Evolutionary conservation across 768 basidiomycete species (phyloP).

Genomic region (Tulasnella sp.): DNA sequence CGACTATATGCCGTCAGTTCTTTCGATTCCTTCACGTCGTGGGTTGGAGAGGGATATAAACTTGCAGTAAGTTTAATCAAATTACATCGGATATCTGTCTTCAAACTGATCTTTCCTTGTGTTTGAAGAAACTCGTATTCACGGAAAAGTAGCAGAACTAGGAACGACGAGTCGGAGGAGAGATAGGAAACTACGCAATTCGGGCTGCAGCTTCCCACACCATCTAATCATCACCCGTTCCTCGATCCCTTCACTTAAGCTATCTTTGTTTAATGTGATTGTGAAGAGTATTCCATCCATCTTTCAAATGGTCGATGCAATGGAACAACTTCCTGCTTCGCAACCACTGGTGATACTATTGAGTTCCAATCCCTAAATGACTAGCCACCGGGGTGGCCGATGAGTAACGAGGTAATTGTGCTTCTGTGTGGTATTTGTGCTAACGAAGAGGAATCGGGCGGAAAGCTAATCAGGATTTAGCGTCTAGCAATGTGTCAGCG

Average conservation of each 20-base stretch:
- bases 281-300: background rate
- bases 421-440: too few relatives aligned
- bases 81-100: background rate
- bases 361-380: too few relatives aligned
- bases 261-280: background rate
- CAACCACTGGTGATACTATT: too few relatives aligned
- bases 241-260: background rate
- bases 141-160: background rate
- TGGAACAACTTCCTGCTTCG: too few relatives aligned
- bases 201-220: background rate
- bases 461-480: too few relatives aligned
- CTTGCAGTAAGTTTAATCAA: background rate
- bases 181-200: background rate
- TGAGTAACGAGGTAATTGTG: too few relatives aligned
- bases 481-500: too few relatives aligned
- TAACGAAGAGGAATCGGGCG: too few relatives aligned
- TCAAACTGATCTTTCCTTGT: background rate
- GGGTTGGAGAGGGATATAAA: conserved; percentile 2
- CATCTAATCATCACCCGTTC: background rate
- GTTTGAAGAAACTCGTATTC: background rate
- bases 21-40: background rate
- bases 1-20: background rate
- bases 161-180: background rate
- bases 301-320: background rate
- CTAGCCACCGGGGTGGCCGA: too few relatives aligned